Evolutionary conservation across 129 eudicot genomes (phyloP).

Genomic region (Chrysanthemum makinoi): DNA sequence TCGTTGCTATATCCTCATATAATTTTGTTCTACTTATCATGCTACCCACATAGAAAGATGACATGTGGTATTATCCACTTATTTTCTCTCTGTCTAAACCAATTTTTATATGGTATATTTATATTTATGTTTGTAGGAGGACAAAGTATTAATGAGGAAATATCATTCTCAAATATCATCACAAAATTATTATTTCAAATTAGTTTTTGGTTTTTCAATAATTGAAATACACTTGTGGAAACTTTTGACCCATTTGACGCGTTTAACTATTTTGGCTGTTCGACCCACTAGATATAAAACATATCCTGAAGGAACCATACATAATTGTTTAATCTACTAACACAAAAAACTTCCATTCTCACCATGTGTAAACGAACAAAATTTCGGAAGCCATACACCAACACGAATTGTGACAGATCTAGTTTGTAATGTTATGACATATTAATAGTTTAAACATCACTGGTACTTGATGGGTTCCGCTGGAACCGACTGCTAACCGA

Average conservation of each 20-base stretch:
- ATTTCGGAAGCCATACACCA: conserved; percentile 15
- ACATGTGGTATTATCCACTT: background rate
- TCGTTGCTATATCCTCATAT: background rate
- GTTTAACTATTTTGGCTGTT: background rate
- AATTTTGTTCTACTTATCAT: background rate
- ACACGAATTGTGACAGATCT: conserved; percentile 15
- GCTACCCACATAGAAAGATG: too few species aligned
- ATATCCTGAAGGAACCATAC: background rate
- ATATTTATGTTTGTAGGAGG: too few species aligned
- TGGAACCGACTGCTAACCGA: conserved; percentile 30
- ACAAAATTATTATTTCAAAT: background rate
- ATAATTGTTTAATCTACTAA: background rate
- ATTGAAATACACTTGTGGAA: background rate
- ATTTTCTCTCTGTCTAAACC: too few species aligned
- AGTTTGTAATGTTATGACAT: background rate
- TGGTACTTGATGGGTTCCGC: conserved; percentile 41
- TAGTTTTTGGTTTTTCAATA: background rate
- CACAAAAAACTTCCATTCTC: background rate
- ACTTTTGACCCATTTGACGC: background rate
- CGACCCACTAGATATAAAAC: background rate
- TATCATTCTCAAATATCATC: background rate
- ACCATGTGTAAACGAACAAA: background rate
- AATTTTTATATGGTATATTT: too few species aligned
- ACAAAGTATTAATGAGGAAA: background rate
- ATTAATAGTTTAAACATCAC: conserved; percentile 36